Conservation (phyloP, 345 rosid genomes). For the Citrus maxima region DNA sequence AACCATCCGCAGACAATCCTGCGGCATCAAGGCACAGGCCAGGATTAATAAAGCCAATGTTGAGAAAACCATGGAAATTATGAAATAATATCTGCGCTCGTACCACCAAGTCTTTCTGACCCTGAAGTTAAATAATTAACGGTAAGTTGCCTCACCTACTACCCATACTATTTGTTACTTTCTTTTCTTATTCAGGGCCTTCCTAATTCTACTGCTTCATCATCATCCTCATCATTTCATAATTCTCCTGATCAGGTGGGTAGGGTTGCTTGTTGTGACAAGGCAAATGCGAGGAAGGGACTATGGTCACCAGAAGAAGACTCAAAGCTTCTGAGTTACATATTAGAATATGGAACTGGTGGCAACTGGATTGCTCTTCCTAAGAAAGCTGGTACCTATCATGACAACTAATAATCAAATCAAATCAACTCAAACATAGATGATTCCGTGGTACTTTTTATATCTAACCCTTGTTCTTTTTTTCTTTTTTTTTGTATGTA, state of each 20-base stretch:
- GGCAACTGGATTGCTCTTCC: constrained; percentile 94
- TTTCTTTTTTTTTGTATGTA: too few relatives aligned
- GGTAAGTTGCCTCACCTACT: too few relatives aligned
- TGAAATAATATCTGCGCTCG: background rate
- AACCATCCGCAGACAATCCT: too few relatives aligned
- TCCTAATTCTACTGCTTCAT: too few relatives aligned
- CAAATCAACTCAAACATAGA: background rate
- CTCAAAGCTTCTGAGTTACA: constrained; percentile 71
- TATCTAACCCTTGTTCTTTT: background rate
- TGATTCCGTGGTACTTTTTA: too few relatives aligned
- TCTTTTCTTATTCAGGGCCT: too few relatives aligned
- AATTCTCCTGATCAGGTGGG: constrained; percentile 42
- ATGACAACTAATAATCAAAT: too few relatives aligned
- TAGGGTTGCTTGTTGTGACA: constrained; percentile 95
- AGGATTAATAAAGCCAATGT: background rate
- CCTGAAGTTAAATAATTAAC: too few relatives aligned
- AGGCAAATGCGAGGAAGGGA: constrained; percentile 89
- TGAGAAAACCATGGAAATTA: background rate
- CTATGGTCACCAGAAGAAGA: constrained; percentile 99
- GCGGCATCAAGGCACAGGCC: background rate
- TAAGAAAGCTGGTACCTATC: constrained; percentile 70
- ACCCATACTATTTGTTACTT: too few relatives aligned
- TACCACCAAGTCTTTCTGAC: too few relatives aligned
- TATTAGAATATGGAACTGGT: constrained; percentile 74
- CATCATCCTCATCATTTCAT: too few relatives aligned